These are phyloP conservation scores for Dothistroma septosporum DNA, from an alignment of 2,329 filamentous ascomycete species.

Conservation along the genomic window DNA sequence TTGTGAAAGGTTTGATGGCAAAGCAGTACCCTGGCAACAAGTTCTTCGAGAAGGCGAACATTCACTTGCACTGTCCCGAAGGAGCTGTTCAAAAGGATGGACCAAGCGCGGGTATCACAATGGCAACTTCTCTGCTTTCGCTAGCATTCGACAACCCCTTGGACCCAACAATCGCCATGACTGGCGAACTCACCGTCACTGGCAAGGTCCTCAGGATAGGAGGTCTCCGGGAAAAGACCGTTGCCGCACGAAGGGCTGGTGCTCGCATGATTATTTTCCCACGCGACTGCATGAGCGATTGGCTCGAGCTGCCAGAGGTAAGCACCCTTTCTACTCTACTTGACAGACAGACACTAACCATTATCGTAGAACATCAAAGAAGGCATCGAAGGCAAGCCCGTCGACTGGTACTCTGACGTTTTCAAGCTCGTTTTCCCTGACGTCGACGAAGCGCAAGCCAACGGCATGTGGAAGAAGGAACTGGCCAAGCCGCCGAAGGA, in stretches of 20 bases:
- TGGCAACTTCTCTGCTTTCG: constrained; percentile 89
- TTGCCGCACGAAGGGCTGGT: constrained; percentile 85
- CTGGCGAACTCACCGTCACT: constrained; percentile 91
- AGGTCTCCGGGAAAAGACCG: constrained; percentile 92
- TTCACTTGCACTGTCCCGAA: constrained; percentile 95
- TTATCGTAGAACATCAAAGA: constrained; percentile 85
- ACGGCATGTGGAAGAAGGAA: constrained; percentile 65
- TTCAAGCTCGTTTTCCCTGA: constrained; percentile 86
- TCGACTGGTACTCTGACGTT: constrained; percentile 90
- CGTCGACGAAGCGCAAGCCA: constrained; percentile 69
- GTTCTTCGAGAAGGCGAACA: constrained; percentile 92
- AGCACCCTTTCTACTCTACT: constrained; percentile 39
- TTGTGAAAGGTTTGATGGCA: constrained; percentile 84
- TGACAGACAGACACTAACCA: constrained; percentile 9
- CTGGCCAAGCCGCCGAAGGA: constrained; percentile 55
- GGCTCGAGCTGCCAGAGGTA: constrained; percentile 95
- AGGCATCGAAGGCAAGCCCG: constrained; percentile 85
- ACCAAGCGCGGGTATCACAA: constrained; percentile 79
- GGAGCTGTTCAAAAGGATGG: constrained; percentile 93
- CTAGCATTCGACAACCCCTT: constrained; percentile 75
- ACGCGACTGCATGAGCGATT: constrained; percentile 91
- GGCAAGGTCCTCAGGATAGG: constrained; percentile 95
- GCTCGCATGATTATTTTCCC: constrained; percentile 94
- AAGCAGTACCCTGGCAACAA: constrained; percentile 81
- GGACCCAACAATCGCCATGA: constrained; percentile 91